Conservation (phyloP, 1,139 yeast genomes). For the Hansenula lynferdii region DNA sequence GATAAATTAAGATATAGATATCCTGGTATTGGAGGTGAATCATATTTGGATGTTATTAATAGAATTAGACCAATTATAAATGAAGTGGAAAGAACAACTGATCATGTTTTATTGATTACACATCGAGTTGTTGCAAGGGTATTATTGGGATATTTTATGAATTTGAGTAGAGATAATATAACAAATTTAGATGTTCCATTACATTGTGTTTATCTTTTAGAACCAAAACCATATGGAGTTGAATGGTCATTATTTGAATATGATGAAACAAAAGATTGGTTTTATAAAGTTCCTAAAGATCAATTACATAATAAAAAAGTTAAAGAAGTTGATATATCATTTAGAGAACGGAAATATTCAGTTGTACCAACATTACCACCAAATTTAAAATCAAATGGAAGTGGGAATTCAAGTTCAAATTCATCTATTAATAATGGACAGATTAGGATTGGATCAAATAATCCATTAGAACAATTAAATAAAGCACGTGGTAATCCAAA, state of each 20-base stretch:
- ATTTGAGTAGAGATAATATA: constrained; percentile 74
- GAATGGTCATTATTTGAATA: constrained; percentile 88
- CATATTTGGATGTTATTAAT: constrained; percentile 88
- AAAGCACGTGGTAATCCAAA: constrained; percentile 16
- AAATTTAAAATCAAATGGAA: background rate
- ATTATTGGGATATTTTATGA: constrained; percentile 82
- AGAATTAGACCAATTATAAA: constrained; percentile 86
- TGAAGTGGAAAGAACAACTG: constrained; percentile 88
- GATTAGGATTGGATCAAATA: background rate
- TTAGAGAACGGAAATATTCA: constrained; percentile 60
- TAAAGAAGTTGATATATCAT: constrained; percentile 63
- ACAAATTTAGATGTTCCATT: constrained; percentile 91
- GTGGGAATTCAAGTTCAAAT: background rate
- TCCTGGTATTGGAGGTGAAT: constrained; percentile 98
- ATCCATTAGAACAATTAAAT: constrained; percentile 12
- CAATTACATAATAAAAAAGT: constrained; percentile 44
- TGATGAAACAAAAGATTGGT: constrained; percentile 75
- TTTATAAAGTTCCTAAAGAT: constrained; percentile 66
- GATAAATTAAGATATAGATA: constrained; percentile 82
- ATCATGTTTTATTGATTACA: constrained; percentile 75
- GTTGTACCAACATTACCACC: constrained; percentile 64
- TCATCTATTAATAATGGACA: no score
- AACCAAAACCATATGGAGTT: constrained; percentile 93
- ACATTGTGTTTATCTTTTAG: constrained; percentile 84
- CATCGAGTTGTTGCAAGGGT: constrained; percentile 92